Base-by-base conservation (phyloP, 176 grass and related monocot genomes). In the Oropetium thomaeum region DNA sequence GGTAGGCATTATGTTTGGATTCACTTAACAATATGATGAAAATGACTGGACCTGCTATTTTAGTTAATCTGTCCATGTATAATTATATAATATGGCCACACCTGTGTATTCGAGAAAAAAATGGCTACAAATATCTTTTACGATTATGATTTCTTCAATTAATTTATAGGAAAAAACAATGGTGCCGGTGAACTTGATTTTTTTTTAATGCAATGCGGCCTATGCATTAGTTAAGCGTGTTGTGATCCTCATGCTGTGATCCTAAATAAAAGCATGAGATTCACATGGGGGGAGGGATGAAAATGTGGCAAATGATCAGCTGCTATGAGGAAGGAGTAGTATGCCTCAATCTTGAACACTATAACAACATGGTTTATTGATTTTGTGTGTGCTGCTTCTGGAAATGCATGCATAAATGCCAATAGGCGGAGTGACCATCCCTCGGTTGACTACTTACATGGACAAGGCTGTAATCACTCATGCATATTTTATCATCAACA, bases 1-100 rank as follows among this genome's bases (percentile, higher is more conserved):
- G 96, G 96, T 95, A 95, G 73, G 89, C 20, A 38, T 27, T 72
- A 27, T 16, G 12, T 35, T 15, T 65, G 1, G 9, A 38, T 48
- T 38, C 6, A 77, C 5, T 54, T 69, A 19, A 59, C 10, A 58
- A 40, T 43, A 63, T 58, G 15, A 69, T 45, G 17, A 41, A 43
- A 31, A 39, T 28, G 6, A 13, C 26, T 30, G 76, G 38, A 54
- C 20, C 77, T 77, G 25, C 4, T 44, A 76, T 32, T 63, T 8
- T 12, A 49, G 1, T 38, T 49, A 40, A 32, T 15, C 10, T 65
- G 5, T 5, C 10, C 48, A 67, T 38, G 26, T 22, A 42, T 10
- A 65, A 42, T 60, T 66, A 27, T 22, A 53, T 10, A 57, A 55
- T 11, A 65, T 73, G 69, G 45, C 30, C 3, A n/a, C n/a, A n/a